A percentile compares a stretch with the other conserved stretches of the same genome.
Evolutionary conservation across 2,329 filamentous ascomycete genomes (phyloP).

Genomic region (Stylonectria norvegica): DNA sequence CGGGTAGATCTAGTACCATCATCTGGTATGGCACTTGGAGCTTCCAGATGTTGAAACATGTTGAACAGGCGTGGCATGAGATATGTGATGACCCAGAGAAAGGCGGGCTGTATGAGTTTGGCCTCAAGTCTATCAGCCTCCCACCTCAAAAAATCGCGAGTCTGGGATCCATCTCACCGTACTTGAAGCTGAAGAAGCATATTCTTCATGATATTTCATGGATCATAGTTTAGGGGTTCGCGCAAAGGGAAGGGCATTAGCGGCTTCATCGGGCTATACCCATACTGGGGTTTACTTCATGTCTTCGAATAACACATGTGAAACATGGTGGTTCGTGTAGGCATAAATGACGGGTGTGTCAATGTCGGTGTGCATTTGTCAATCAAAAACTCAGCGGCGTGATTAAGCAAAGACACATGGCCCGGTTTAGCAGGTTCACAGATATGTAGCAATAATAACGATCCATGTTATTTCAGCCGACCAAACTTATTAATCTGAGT

Average conservation of each 20-base stretch:
- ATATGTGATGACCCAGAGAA: not conserved
- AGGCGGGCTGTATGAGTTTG: not conserved
- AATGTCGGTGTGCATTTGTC: too few relatives aligned
- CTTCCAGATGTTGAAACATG: slow-evolving; percentile 3
- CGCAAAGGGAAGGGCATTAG: not conserved
- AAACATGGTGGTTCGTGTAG: too few relatives aligned
- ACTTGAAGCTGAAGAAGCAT: slow-evolving; percentile 6
- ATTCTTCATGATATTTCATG: slow-evolving; percentile 9
- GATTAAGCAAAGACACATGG: too few relatives aligned
- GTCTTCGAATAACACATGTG: too few relatives aligned
- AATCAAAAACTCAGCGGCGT: too few relatives aligned
- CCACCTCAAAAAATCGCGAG: not conserved
- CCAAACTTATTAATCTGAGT: too few relatives aligned
- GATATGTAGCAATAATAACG: too few relatives aligned
- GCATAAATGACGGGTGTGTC: too few relatives aligned
- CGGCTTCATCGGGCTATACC: too few relatives aligned
- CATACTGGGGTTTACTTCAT: too few relatives aligned
- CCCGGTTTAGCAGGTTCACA: too few relatives aligned
- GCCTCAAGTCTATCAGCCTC: not conserved
- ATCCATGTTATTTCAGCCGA: too few relatives aligned
- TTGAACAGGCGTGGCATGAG: slow-evolving; percentile 7
- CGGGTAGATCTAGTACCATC: slow-evolving; percentile 1
- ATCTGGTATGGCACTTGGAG: slow-evolving; percentile 10
- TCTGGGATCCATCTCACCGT: slow-evolving; percentile 3
- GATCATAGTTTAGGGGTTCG: slow-evolving; percentile 1